Evolutionary conservation across 805 yeast genomes (phyloP), one percentile per base, ranked within the genome.

Genomic region (Wickerhamomyces bisporus): DNA sequence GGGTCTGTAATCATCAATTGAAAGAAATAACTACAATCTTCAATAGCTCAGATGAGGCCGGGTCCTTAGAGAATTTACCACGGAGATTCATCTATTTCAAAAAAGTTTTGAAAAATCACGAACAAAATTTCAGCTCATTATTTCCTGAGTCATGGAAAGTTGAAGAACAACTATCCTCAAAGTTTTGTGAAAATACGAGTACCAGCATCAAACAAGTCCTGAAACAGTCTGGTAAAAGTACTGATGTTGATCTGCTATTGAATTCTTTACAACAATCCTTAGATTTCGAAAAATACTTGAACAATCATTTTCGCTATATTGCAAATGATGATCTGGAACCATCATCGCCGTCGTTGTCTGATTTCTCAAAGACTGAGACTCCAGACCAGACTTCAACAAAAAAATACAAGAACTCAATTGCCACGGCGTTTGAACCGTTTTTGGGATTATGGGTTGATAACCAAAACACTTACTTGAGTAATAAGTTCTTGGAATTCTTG

Each of bases 21-120:
- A 74, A 73, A 50, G 98, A 91, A 51, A 77, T 91, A 31, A 72
- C 72, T 26, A 64, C 76, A 17, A 86, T 93, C 10, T 93, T 93
- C 62, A 73, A 77, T 38, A 69, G 79, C 9, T 70, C 78, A 12
- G 97, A 88, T 50, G 98, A 93, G 61, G 98, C 98, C 0, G 97
- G 97, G 1, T 82, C 94, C 5, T 64, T 93, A 42, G 98, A 93
- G 42, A 93, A 93, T 59, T 62, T 93, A 36, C 72, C 77, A 23
- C 67, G 97, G 48, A 67, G 98, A 34, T 93, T 78, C 57, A 74
- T 88, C 24, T 91, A 83, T 57, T 85, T 86, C 61, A 80, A 81
- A 47, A 79, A 84, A 47, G 72, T 86, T 1, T 62, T 91, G 42
- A 72, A 71, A 37, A 68, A 71, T 27, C 77, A 79, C 48, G 79